Evolutionary conservation across 495 filamentous ascomycete genomes (phyloP).

Genomic region (Letharia columbiana): DNA sequence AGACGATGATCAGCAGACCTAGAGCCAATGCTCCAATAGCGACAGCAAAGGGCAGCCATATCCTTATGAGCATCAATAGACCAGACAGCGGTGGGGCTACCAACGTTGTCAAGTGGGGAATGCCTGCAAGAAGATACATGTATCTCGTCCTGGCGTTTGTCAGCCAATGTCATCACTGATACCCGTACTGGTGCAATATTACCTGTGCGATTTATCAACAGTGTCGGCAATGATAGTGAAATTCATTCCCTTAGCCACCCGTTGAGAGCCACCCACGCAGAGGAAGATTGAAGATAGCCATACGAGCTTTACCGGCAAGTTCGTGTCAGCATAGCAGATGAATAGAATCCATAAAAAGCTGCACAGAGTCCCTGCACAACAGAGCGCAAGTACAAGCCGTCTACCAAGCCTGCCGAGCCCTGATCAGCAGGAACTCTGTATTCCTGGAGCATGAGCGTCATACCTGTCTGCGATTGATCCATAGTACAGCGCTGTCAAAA

Average conservation of each 20-base stretch:
- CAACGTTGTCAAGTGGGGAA: conserved; percentile 20
- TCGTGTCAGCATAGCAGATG: conserved; percentile 18
- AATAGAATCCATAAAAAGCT: conserved; percentile 22
- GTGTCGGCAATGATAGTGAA: conserved; percentile 24
- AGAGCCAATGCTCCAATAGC: conserved; percentile 16
- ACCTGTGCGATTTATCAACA: conserved; percentile 22
- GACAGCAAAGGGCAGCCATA: conserved; percentile 22
- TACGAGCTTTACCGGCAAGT: conserved; percentile 18
- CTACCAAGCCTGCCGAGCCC: conserved; percentile 9
- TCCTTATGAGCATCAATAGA: conserved; percentile 16
- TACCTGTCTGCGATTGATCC: conserved; percentile 21
- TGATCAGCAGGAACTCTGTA: neutral
- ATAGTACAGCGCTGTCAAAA: conserved; percentile 21
- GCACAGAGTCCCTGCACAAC: conserved; percentile 16
- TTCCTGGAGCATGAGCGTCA: neutral
- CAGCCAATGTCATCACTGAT: neutral
- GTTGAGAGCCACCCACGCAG: conserved; percentile 24
- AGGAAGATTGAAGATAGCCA: conserved; percentile 25
- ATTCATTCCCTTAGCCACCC: conserved; percentile 23
- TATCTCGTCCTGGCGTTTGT: conserved; percentile 18
- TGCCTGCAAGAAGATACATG: conserved; percentile 23
- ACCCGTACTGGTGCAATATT: neutral
- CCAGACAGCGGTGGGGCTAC: conserved; percentile 18
- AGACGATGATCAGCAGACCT: conserved; percentile 11
- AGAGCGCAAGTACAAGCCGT: conserved; percentile 17